These are phyloP conservation scores for Suillus sp. DNA, from an alignment of 768 basidiomycete genomes.

Conservation along the genomic window DNA sequence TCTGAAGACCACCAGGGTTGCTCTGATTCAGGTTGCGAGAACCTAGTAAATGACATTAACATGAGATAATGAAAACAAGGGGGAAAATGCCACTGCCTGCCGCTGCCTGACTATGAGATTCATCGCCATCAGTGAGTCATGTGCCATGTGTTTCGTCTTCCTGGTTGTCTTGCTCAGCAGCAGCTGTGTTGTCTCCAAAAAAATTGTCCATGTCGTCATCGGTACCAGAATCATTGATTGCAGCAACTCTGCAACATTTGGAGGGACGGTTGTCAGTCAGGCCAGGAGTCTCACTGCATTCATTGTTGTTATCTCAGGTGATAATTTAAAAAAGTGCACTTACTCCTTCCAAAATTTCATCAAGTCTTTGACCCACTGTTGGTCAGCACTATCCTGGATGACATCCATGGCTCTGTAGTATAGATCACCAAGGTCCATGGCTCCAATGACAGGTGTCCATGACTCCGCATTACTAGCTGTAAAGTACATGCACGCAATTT, in stretches of 20 bases:
- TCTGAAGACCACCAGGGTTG: neutral
- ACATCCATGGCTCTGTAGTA: slow-evolving; percentile 3
- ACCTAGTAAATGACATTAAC: neutral
- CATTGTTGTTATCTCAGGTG: neutral
- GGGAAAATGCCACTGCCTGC: neutral
- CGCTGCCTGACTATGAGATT: no score
- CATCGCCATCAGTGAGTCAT: no score
- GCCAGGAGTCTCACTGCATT: neutral
- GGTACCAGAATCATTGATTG: neutral
- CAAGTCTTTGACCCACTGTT: slow-evolving; percentile 12
- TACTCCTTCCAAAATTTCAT: slow-evolving; percentile 11
- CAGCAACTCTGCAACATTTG: no score
- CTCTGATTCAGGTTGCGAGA: neutral
- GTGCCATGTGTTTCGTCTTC: no score
- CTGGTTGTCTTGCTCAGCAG: no score
- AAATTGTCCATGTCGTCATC: neutral
- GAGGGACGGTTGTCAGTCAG: no score
- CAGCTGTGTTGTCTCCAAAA: neutral
- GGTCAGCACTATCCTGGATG: neutral
- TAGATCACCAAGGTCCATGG: slow-evolving; percentile 7
- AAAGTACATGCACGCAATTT: slow-evolving; percentile 5
- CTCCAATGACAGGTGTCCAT: neutral
- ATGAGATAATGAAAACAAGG: neutral
- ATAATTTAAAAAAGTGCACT: neutral
- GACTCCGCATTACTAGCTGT: neutral